Conservation (phyloP, 2,329 filamentous ascomycete genomes). For the Tolypocladium cylindrosporum region DNA sequence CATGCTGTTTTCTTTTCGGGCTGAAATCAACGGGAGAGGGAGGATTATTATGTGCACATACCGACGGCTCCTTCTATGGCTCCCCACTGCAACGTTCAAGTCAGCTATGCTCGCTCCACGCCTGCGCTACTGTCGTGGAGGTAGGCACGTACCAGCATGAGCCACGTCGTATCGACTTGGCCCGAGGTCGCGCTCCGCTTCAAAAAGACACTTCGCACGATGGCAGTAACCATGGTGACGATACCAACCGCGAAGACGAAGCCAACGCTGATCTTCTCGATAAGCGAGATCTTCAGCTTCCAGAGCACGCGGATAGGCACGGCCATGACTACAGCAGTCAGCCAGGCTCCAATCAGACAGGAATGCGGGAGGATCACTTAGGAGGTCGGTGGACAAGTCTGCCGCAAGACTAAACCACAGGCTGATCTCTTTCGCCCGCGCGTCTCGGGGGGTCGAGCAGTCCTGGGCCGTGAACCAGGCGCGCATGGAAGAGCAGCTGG, state of each 20-base stretch:
- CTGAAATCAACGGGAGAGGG: not conserved
- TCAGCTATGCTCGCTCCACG: not conserved
- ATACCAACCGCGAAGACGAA: constrained; percentile 8
- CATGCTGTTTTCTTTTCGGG: not conserved
- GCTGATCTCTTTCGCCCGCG: constrained; percentile 9
- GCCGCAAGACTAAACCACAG: constrained; percentile 10
- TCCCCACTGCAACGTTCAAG: constrained; percentile 5
- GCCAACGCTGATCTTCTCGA: constrained; percentile 10
- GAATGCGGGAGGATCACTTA: constrained; percentile 5
- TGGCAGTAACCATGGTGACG: constrained; percentile 9
- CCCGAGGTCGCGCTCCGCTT: constrained; percentile 4
- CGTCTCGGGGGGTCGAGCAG: constrained; percentile 7
- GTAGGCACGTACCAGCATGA: constrained; percentile 7
- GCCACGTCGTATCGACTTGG: constrained; percentile 11
- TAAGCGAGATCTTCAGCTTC: constrained; percentile 7
- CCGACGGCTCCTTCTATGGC: constrained; percentile 9
- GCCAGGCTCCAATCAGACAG: not conserved
- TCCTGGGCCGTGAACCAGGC: constrained; percentile 10
- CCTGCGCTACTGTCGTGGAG: not conserved
- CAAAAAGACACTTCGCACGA: constrained; percentile 9
- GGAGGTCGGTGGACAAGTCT: constrained; percentile 9
- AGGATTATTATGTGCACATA: constrained; percentile 1
- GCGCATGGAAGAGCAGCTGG: constrained; percentile 10
- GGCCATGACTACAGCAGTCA: constrained; percentile 7
- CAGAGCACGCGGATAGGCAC: constrained; percentile 8